A percentile compares a stretch with the other conserved stretches of the same genome.
phyloP scores from a whole-genome alignment of 805 yeast species.

The Pichia heedii region DNA sequence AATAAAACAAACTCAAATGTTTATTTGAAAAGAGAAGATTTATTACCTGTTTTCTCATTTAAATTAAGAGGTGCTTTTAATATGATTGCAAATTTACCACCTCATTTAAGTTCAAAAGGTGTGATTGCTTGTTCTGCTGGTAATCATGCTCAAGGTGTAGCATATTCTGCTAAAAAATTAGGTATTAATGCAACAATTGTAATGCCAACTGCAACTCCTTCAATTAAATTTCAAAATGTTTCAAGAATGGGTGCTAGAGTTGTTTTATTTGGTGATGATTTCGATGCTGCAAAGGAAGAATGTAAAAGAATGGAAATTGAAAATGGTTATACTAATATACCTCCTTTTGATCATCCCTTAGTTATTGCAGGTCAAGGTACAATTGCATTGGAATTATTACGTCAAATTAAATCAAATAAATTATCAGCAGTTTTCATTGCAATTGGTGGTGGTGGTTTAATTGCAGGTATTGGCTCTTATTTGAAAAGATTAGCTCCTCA shows the following conservation, averaged over 20 bases:
- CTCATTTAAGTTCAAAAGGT: slow-evolving; percentile 63
- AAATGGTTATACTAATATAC: slow-evolving; percentile 77
- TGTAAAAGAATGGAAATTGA: slow-evolving; percentile 63
- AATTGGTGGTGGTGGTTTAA: slow-evolving; percentile 95
- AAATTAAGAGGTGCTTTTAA: slow-evolving; percentile 96
- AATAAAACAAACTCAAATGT: slow-evolving; percentile 70
- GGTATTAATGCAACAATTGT: slow-evolving; percentile 93
- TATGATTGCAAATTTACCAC: slow-evolving; percentile 81
- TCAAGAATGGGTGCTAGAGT: slow-evolving; percentile 90
- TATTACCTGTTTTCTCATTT: slow-evolving; percentile 91
- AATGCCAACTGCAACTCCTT: slow-evolving; percentile 96
- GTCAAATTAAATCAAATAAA: slow-evolving; percentile 73
- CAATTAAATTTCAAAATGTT: slow-evolving; percentile 88
- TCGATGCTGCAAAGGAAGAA: slow-evolving; percentile 90
- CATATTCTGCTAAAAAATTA: slow-evolving; percentile 76
- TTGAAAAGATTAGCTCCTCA: slow-evolving; percentile 96
- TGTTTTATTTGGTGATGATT: slow-evolving; percentile 86
- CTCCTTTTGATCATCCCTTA: slow-evolving; percentile 98
- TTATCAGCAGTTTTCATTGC: slow-evolving; percentile 84
- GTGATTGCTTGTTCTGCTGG: slow-evolving; percentile 99
- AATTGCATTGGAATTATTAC: slow-evolving; percentile 81
- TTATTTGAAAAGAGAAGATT: slow-evolving; percentile 81
- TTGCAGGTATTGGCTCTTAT: slow-evolving; percentile 86
- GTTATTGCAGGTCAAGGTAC: slow-evolving; percentile 99
- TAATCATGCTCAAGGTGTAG: slow-evolving; percentile 98